phyloP scores from a whole-genome alignment of 1,284 basidiomycete species.

The Trametes hirsuta region DNA sequence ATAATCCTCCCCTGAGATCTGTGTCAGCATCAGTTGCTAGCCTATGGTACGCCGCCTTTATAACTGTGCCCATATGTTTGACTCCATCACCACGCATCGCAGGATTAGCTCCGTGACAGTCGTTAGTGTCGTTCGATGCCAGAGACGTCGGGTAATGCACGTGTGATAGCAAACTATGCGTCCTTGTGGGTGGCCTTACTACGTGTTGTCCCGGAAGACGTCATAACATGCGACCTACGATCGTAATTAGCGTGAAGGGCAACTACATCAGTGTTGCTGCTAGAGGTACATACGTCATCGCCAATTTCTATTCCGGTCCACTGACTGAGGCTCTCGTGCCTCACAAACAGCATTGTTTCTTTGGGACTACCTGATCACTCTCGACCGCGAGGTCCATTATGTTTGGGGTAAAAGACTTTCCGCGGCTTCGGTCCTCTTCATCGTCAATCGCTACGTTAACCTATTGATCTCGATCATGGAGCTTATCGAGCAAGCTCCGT shows the following conservation, averaged over 20 bases:
- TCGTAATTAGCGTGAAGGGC: conserved; percentile 4
- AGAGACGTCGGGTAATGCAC: not conserved
- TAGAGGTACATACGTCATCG: conserved; percentile 2
- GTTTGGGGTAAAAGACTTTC: conserved; percentile 16
- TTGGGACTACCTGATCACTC: conserved; percentile 19
- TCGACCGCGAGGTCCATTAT: conserved; percentile 18
- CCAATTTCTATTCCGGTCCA: not conserved
- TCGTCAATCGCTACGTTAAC: conserved; percentile 21
- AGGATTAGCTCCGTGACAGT: not conserved
- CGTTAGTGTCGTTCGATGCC: not conserved
- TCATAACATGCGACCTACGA: not conserved
- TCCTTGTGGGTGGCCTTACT: conserved; percentile 9
- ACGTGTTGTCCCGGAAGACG: not conserved
- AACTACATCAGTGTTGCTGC: conserved; percentile 13
- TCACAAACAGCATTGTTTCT: conserved; percentile 5
- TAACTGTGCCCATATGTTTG: no score
- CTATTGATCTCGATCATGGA: conserved; percentile 15
- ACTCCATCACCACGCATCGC: not conserved
- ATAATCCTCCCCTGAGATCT: no score
- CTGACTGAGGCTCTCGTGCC: no score
- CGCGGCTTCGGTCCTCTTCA: conserved; percentile 13
- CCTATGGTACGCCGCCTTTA: no score
- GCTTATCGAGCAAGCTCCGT: conserved; percentile 13
- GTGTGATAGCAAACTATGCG: conserved; percentile 12
- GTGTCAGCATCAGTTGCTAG: no score